These are phyloP conservation scores for Rhodotorula glutinis DNA, from an alignment of 1,284 basidiomycete species.

Conservation along the genomic window DNA sequence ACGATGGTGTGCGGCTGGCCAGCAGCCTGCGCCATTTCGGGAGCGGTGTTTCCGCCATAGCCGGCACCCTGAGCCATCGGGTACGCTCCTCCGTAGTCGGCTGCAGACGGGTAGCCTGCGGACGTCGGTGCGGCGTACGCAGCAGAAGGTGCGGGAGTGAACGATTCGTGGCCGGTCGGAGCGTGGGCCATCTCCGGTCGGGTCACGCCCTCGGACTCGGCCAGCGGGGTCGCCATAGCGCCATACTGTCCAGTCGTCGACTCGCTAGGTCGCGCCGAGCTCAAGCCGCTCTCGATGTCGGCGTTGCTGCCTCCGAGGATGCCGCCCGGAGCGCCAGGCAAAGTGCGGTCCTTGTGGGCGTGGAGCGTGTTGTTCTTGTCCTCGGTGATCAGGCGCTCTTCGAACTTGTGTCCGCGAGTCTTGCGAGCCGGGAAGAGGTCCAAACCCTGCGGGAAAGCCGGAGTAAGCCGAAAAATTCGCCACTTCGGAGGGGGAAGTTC, in stretches of 20 bases:
- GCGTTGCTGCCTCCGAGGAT: constrained; percentile 4
- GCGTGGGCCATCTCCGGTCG: constrained; percentile 15
- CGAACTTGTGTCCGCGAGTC: constrained; percentile 39
- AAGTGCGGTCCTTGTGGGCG: constrained; percentile 27
- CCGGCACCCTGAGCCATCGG: neutral
- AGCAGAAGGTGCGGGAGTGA: neutral
- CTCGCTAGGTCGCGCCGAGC: constrained; percentile 3
- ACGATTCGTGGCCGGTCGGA: constrained; percentile 1
- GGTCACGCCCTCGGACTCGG: neutral
- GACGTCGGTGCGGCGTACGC: neutral
- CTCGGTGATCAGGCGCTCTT: constrained; percentile 23
- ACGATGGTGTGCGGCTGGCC: neutral
- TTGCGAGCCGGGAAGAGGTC: constrained; percentile 50
- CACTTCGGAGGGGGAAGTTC: neutral
- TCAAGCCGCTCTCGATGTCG: constrained; percentile 1
- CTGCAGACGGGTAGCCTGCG: neutral
- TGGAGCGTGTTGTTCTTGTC: constrained; percentile 35
- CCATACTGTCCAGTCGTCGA: constrained; percentile 15
- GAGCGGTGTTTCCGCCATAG: neutral
- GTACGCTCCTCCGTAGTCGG: neutral
- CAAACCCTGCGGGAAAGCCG: constrained; percentile 20
- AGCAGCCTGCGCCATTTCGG: neutral
- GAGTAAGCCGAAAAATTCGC: neutral
- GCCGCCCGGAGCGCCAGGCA: constrained; percentile 21
- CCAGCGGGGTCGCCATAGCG: neutral